Evolutionary conservation across 106 monocot species (phyloP).

Genomic region (Chionographis japonica): DNA sequence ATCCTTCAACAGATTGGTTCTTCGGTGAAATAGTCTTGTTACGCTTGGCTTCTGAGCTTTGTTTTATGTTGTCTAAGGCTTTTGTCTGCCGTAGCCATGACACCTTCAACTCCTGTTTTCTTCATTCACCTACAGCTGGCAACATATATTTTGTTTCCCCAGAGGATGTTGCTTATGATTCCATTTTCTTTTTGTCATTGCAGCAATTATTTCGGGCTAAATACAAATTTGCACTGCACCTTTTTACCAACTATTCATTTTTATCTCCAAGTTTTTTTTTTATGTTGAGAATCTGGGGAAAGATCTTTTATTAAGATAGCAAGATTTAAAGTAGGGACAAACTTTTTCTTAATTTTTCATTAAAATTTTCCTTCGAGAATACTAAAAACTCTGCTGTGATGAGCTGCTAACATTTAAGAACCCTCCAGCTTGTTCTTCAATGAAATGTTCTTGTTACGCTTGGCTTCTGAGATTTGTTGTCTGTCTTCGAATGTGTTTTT

Average conservation of each 20-base stretch:
- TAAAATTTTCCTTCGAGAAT: neutral
- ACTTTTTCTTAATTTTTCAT: neutral
- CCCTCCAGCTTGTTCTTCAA: constrained; percentile 26
- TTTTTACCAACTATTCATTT: no score
- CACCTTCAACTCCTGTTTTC: constrained; percentile 11
- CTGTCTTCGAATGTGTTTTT: neutral
- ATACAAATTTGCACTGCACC: no score
- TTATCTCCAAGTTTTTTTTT: neutral
- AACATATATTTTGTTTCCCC: constrained; percentile 20
- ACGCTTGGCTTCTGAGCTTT: no score
- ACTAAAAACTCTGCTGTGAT: constrained; percentile 26
- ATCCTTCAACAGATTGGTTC: neutral
- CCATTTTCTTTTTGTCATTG: no score
- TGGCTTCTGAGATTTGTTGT: constrained; percentile 65
- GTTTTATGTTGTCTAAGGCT: no score
- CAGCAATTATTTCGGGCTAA: no score
- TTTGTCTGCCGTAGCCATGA: no score
- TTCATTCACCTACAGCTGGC: constrained; percentile 34
- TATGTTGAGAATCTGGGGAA: neutral
- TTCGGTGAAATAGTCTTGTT: no score
- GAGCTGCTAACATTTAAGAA: constrained; percentile 54
- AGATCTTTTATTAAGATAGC: neutral
- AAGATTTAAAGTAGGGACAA: no score
- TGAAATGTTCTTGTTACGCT: constrained; percentile 68
- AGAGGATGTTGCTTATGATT: constrained; percentile 5